A percentile compares a stretch with the other conserved stretches of the same genome.
Conservation (phyloP, 139 green algal species). For the Micromonas commoda region DNA sequence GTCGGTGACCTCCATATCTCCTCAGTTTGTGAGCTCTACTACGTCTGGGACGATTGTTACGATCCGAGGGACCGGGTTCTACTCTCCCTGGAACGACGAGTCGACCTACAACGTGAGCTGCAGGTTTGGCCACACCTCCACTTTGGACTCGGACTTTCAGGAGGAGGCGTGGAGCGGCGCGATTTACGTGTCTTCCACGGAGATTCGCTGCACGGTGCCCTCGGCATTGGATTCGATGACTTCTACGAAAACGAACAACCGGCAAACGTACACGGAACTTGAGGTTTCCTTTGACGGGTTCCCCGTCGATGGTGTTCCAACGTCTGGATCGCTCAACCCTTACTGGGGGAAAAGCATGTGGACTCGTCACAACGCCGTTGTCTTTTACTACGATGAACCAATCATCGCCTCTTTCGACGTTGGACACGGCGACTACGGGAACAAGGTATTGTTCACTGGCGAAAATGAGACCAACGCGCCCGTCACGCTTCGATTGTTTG, state of each 20-base stretch:
- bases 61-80: slow-evolving; percentile 2
- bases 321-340: too few species aligned
- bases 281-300: slow-evolving; percentile 14
- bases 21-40: not conserved
- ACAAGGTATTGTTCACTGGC: not conserved
- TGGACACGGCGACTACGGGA: not conserved
- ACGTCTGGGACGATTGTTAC: not conserved
- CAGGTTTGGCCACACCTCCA: not conserved
- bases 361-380: not conserved
- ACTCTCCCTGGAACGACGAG: not conserved
- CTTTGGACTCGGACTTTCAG: not conserved
- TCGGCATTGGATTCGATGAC: not conserved
- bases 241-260: not conserved
- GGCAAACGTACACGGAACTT: not conserved
- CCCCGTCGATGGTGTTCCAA: not conserved
- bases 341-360: not conserved
- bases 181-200: not conserved
- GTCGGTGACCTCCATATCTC: not conserved
- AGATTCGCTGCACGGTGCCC: not conserved
- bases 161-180: not conserved
- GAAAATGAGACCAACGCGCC: not conserved
- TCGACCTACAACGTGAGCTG: not conserved
- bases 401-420: not conserved
- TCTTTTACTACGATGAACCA: not conserved
- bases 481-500: not conserved